Evolutionary conservation across 495 filamentous ascomycete genomes (phyloP).

Genomic region (Penicillium canariense): DNA sequence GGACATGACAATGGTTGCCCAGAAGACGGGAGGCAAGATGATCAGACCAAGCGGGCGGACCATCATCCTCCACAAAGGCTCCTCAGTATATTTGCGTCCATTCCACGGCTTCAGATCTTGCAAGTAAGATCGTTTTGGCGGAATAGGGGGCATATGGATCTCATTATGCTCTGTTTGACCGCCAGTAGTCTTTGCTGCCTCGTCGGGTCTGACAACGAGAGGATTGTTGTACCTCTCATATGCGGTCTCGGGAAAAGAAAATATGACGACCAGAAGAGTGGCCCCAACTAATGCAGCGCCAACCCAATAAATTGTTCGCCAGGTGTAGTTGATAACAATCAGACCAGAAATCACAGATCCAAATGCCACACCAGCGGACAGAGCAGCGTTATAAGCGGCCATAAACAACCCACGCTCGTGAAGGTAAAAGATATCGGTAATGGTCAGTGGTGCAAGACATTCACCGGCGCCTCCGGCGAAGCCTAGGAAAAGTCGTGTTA

Average conservation of each 20-base stretch:
- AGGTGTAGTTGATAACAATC: slow-evolving; percentile 7
- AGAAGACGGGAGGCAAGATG: slow-evolving; percentile 48
- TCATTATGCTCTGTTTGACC: not conserved
- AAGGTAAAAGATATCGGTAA: slow-evolving; percentile 56
- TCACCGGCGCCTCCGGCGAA: slow-evolving; percentile 51
- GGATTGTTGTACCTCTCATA: slow-evolving; percentile 3
- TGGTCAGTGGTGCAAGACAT: slow-evolving; percentile 47
- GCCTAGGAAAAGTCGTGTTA: slow-evolving; percentile 47
- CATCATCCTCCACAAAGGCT: not conserved
- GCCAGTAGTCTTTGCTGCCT: not conserved
- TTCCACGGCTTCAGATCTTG: not conserved
- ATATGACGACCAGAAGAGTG: not conserved
- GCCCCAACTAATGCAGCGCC: slow-evolving; percentile 2
- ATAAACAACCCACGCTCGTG: slow-evolving; percentile 52
- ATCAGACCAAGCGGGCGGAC: not conserved
- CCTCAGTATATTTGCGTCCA: not conserved
- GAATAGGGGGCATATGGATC: not conserved
- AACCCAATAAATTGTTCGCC: slow-evolving; percentile 4
- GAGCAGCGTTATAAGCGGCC: slow-evolving; percentile 20
- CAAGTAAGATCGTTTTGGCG: not conserved
- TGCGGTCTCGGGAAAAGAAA: slow-evolving; percentile 2
- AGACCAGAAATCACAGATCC: slow-evolving; percentile 2
- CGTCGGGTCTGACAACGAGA: not conserved
- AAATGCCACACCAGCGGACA: slow-evolving; percentile 1
- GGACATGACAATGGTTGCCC: slow-evolving; percentile 45